phyloP scores from a whole-genome alignment of 805 yeast species.

The Kodamaea laetipori region DNA sequence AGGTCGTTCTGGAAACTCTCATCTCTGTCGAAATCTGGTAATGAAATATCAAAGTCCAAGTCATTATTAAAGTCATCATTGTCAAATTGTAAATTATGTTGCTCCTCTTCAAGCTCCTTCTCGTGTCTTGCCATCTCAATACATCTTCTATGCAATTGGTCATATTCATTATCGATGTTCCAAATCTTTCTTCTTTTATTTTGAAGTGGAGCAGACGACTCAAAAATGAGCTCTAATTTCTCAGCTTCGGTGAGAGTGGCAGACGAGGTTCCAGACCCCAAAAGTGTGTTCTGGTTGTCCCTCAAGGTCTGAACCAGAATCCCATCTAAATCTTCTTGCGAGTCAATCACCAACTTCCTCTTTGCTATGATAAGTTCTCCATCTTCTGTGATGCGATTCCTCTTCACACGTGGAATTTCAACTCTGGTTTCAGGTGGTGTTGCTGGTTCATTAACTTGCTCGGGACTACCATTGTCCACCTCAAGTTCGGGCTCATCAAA shows the following conservation, averaged over 20 bases:
- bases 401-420: slow-evolving; percentile 27
- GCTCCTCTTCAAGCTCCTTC: slow-evolving; percentile 21
- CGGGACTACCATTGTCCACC: slow-evolving; percentile 13
- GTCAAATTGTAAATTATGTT: slow-evolving; percentile 20
- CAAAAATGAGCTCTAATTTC: slow-evolving; percentile 37
- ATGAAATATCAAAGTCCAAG: slow-evolving; percentile 30
- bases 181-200: slow-evolving; percentile 34
- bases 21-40: slow-evolving; percentile 29
- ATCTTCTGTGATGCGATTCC: slow-evolving; percentile 37
- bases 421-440: slow-evolving; percentile 21
- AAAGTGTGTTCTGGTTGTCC: slow-evolving; percentile 30
- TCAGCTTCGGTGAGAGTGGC: slow-evolving; percentile 28
- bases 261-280: slow-evolving; percentile 9
- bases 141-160: slow-evolving; percentile 31
- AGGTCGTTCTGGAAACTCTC: slow-evolving; percentile 16
- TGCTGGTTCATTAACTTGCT: slow-evolving; percentile 23
- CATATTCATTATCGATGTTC: slow-evolving; percentile 32
- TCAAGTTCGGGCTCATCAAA: slow-evolving; percentile 22
- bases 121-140: slow-evolving; percentile 30
- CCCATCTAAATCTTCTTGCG: slow-evolving; percentile 46
- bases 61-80: slow-evolving; percentile 20
- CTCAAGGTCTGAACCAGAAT: slow-evolving; percentile 37
- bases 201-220: slow-evolving; percentile 32
- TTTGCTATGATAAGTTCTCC: slow-evolving; percentile 51
- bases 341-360: slow-evolving; percentile 50